Evolutionary conservation across 192 early-diverging fungal genomes (phyloP).

Genomic region (Fimicolochytrium jonesii): DNA sequence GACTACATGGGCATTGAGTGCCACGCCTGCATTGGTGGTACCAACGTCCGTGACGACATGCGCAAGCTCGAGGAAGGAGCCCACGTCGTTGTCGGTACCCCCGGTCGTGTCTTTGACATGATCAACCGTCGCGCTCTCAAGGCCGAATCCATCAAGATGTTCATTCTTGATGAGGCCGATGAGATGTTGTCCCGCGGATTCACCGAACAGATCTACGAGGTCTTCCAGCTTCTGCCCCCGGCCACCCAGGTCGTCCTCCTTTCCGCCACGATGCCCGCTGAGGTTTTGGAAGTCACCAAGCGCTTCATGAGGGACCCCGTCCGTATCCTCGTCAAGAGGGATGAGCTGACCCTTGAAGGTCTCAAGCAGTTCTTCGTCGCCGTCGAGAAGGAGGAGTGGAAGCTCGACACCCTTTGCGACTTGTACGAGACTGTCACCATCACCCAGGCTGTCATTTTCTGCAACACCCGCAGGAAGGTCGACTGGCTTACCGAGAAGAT

Average conservation of each 20-base stretch:
- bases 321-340: constrained; percentile 97
- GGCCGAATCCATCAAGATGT: constrained; percentile 88
- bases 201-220: constrained; percentile 97
- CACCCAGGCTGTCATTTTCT: constrained; percentile 99
- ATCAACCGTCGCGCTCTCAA: constrained; percentile 86
- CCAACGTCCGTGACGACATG: constrained; percentile 88
- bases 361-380: constrained; percentile 96
- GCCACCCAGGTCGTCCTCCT: constrained; percentile 94
- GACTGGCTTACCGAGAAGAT: constrained; percentile 99
- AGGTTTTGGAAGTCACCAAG: constrained; percentile 93
- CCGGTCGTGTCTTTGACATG: constrained; percentile 98
- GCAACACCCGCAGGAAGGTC: constrained; percentile 99
- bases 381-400: constrained; percentile 99
- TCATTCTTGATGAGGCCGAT: constrained; percentile 99
- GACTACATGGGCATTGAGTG: constrained; percentile 94
- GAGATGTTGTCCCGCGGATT: constrained; percentile 98
- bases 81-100: constrained; percentile 97
- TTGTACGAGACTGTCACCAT: constrained; percentile 97
- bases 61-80: constrained; percentile 71
- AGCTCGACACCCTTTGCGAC: constrained; percentile 97
- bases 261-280: constrained; percentile 93
- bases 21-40: constrained; percentile 98
- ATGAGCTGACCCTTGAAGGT: constrained; percentile 93
- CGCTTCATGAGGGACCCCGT: constrained; percentile 98
- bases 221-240: constrained; percentile 87